Base-by-base conservation (phyloP, 2,329 filamentous ascomycete species). In the Apiospora malaysiana region DNA sequence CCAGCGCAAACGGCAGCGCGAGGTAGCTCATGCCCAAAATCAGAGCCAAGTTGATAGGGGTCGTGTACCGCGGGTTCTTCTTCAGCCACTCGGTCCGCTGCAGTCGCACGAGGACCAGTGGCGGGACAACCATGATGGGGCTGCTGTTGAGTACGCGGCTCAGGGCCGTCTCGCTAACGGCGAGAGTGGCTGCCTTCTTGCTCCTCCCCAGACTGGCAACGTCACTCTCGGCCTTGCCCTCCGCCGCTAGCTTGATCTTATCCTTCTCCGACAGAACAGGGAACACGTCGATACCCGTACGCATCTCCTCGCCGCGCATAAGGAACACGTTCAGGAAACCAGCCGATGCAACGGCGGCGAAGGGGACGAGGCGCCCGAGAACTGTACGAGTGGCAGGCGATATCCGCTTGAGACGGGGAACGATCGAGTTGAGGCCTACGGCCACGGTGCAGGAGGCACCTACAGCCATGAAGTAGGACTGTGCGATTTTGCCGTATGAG, bases 301-400 rank as follows among this genome's bases (percentile, higher is more conserved):
- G 89, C 77, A 99, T 98, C 84, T 99, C 96, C 82, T 98, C 95
- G 74, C 94, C 92, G 72, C 96, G 94, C 96, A 99, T 99, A 70
- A 99, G 89, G 83, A 98, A 97, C 37, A 98, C 96, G 82, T 99
- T 99, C 73, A 99, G 87, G 1, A 91, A 94, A 78, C 94, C 95
- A 4, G 96, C 96, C 71, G 91, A 93, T 42, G 95, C 95, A 14
- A 99, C 96, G 16, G 96, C 96, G 0, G 95, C 96, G 79, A 99
- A 99, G 37, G 96, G 96, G 8, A 98, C 95, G 10, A 99, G 89
- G n/a, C 96, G 91, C 70, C 90, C 88, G 2, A 98, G 90, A 25
- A 97, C 90, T 49, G 92, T 87, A 72, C 91, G 91, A 3, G 95
- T 93, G 69, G 90, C 89, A 0, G 94, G 93, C 21, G 92, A 90